Evolutionary conservation across 2,329 filamentous ascomycete species (phyloP).

Genomic region (Fusarium concolor): DNA sequence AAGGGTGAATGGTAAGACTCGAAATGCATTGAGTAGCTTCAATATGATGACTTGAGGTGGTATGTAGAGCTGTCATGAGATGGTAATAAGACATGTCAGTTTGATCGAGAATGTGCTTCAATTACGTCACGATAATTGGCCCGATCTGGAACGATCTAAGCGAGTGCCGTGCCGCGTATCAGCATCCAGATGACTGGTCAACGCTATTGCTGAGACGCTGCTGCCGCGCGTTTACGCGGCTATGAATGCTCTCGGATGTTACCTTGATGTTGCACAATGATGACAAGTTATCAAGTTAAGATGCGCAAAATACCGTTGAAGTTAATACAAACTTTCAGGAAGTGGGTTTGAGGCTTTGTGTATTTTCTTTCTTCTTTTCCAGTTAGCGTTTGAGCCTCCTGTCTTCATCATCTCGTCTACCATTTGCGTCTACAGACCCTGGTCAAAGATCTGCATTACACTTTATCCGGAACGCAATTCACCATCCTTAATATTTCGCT

Average conservation of each 20-base stretch:
- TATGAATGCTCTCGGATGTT: background rate
- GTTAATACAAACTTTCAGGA: background rate
- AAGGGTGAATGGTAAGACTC: no score
- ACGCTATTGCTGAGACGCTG: background rate
- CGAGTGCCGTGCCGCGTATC: constrained; percentile 52
- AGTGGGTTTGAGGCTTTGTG: background rate
- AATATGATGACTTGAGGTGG: background rate
- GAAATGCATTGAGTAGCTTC: background rate
- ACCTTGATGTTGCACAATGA: background rate
- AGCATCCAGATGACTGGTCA: constrained; percentile 40
- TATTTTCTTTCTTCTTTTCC: background rate
- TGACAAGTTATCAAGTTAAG: background rate
- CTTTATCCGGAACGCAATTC: background rate
- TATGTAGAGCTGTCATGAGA: no score
- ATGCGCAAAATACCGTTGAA: background rate
- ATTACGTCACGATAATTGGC: background rate
- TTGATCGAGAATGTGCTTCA: background rate
- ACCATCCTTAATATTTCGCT: background rate
- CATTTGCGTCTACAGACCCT: no score
- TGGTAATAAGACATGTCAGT: background rate
- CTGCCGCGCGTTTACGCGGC: constrained; percentile 8
- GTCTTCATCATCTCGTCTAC: background rate
- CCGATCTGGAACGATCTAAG: constrained; percentile 52
- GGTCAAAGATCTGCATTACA: background rate
- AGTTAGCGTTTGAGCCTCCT: background rate